Evolutionary conservation across 208 protist genomes (phyloP).

Genomic region (Naegleria fowleri): DNA sequence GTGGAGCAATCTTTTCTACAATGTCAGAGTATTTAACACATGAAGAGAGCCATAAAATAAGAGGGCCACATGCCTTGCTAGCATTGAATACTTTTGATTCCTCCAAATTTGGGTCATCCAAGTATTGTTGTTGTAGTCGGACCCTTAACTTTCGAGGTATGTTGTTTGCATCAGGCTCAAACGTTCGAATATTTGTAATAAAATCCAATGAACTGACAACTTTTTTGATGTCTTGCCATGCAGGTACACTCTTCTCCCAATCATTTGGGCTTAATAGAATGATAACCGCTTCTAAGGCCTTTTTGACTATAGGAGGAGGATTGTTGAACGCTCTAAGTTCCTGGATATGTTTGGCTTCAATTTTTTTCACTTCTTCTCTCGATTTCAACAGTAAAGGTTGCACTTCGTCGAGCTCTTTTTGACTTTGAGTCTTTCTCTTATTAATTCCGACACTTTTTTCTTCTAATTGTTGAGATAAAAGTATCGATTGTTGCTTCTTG

Average conservation of each 20-base stretch:
- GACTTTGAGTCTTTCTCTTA: slow-evolving; percentile 48
- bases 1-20: slow-evolving; percentile 76
- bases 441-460: slow-evolving; percentile 67
- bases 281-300: slow-evolving; percentile 79
- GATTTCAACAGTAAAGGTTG: slow-evolving; percentile 89
- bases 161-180: slow-evolving; percentile 74
- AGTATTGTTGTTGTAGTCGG: slow-evolving; percentile 65
- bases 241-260: not conserved
- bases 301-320: slow-evolving; percentile 86
- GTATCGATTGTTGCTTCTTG: slow-evolving; percentile 67
- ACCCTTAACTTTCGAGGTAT: slow-evolving; percentile 52
- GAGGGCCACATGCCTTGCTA: slow-evolving; percentile 90
- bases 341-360: slow-evolving; percentile 89
- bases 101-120: slow-evolving; percentile 82
- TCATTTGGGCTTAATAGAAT: slow-evolving; percentile 58
- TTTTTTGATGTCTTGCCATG: slow-evolving; percentile 84
- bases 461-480: slow-evolving; percentile 66
- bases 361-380: slow-evolving; percentile 62
- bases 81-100: slow-evolving; percentile 84
- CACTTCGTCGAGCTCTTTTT: slow-evolving; percentile 84
- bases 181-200: slow-evolving; percentile 83
- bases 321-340: slow-evolving; percentile 94
- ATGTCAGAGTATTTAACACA: slow-evolving; percentile 89
- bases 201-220: slow-evolving; percentile 86
- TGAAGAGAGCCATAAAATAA: slow-evolving; percentile 91